Evolutionary conservation across 2,329 filamentous ascomycete genomes (phyloP), one percentile per base, ranked within the genome.

Genomic region (Trichothecium sympodiale): DNA sequence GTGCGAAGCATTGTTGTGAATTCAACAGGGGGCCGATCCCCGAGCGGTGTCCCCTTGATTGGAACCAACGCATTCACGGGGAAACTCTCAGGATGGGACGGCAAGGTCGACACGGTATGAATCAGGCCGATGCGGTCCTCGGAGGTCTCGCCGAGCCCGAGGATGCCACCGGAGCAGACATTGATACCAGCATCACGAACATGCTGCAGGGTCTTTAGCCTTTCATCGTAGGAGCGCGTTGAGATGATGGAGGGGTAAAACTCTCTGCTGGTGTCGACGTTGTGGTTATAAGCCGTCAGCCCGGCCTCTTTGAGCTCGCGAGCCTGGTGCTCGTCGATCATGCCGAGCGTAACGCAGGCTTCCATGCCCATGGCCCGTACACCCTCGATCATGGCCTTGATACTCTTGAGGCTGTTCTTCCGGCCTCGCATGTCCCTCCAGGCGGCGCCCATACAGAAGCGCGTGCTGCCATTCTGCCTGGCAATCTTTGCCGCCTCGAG

Each of bases 391-490:
- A 94, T 94, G 35, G 74, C 76, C 51, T 83, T 83, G 57, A 94
- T 80, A 56, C 91, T 91, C 59, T 78, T 79, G 35, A 94, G 63
- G 44, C 77, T 80, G 31, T 81, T 85, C 61, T 88, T 91, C 45
- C 87, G 81, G 14, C 87, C 87, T 12, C 84, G 80, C 87, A 94
- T 94, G 59, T 94, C 87, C 27, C 87, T 69, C 87, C 87, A 94
- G 0, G 87, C 87, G 4, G 87, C 87, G 8, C 87, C 87, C 86
- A 94, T 94, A 62, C 87, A 94, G 70, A 94, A 94, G 2, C 87
- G 76, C 8, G 85, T 93, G 63, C 81, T 87, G 34, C 87, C 87
- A 45, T 91, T 91, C 38, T 75, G 76, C 50, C 83, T 84, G 41
- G 87, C 87, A 23, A 75, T 74, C 26, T 76, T 74, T 1, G 87